Evolutionary conservation across 2,329 filamentous ascomycete species (phyloP).

Genomic region (Aspergillus aculeatinus): DNA sequence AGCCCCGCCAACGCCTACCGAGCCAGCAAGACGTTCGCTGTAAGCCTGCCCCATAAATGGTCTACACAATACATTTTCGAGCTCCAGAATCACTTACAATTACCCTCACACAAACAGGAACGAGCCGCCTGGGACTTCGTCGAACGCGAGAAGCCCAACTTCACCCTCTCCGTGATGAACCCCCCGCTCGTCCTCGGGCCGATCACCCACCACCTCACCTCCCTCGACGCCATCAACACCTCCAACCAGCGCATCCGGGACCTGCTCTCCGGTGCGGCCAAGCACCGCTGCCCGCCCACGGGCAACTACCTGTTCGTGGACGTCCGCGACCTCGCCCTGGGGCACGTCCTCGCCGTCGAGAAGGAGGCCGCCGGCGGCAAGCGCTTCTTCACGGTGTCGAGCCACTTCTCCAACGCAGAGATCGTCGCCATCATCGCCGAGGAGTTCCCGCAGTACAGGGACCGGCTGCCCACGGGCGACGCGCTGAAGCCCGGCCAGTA

Average conservation of each 20-base stretch:
- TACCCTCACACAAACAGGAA: slow-evolving; percentile 37
- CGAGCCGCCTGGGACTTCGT: slow-evolving; percentile 63
- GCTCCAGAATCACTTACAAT: too few species aligned
- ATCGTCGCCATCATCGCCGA: slow-evolving; percentile 38
- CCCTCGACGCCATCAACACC: slow-evolving; percentile 62
- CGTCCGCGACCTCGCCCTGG: slow-evolving; percentile 44
- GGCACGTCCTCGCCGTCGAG: slow-evolving; percentile 43
- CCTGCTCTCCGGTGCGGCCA: slow-evolving; percentile 60
- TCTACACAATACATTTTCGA: too few species aligned
- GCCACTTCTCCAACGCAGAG: slow-evolving; percentile 38
- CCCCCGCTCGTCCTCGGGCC: slow-evolving; percentile 62
- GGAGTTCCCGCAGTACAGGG: slow-evolving; percentile 36
- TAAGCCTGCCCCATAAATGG: too few species aligned
- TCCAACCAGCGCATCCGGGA: slow-evolving; percentile 68
- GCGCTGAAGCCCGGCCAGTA: slow-evolving; percentile 21
- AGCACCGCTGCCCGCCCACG: slow-evolving; percentile 56
- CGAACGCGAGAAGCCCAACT: slow-evolving; percentile 51
- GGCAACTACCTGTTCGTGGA: slow-evolving; percentile 57
- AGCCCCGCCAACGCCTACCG: slow-evolving; percentile 32
- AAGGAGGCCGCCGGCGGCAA: slow-evolving; percentile 38
- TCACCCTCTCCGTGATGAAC: slow-evolving; percentile 58
- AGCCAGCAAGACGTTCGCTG: slow-evolving; percentile 49
- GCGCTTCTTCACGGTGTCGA: slow-evolving; percentile 40
- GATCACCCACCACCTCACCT: slow-evolving; percentile 58
- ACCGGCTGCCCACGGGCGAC: slow-evolving; percentile 32